Evolutionary conservation across 768 basidiomycete species (phyloP), one percentile per base, ranked within the genome.

Genomic region (Lepiota venenata): DNA sequence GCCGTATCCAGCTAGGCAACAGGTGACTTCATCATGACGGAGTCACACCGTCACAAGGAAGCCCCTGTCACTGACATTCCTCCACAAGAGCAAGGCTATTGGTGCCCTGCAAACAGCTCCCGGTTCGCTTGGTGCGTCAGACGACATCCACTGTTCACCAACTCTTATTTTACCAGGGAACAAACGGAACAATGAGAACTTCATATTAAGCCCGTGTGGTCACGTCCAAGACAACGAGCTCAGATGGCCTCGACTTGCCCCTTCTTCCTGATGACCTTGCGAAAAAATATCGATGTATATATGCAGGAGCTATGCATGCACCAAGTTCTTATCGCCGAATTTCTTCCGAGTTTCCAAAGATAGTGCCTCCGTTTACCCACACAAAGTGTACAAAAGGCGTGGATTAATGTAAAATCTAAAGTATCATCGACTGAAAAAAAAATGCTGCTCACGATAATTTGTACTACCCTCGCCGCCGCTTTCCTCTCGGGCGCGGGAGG

Each of bases 401-500:
- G n/a, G n/a, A 14, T 12, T n/a, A 46, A 20, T 36, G n/a, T 11
- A 0, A 21, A 16, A 15, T 11, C 18, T 8, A 37, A 11, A 12
- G n/a, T 12, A 7, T 6, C 9, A 16, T n/a, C 32, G 6, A 18
- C 9, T 12, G 18, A 20, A 50, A 22, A n/a, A 20, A 12, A 10
- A 3, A 52, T 52, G 51, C 22, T 52, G 1, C 2, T 9, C 14
- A 11, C 21, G 2, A 4, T 21, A 10, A 20, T 44, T 27, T 10
- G 15, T 2, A 21, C 51, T 9, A 1, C 38, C 8, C 18, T 52
- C 38, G 16, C 32, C 7, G 35, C 43, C 21, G 45, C 29, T 3
- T 36, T 52, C 14, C 32, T 57, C 14, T 36, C 37, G 2, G 44
- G 58, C 37, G 56, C 54, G 12, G 40, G 64, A 20, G 66, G 66